A percentile compares a stretch with the other conserved stretches of the same genome.
These are phyloP conservation scores for Ephemerocybe angulata DNA, from an alignment of 768 basidiomycete genomes.

Conservation along the genomic window DNA sequence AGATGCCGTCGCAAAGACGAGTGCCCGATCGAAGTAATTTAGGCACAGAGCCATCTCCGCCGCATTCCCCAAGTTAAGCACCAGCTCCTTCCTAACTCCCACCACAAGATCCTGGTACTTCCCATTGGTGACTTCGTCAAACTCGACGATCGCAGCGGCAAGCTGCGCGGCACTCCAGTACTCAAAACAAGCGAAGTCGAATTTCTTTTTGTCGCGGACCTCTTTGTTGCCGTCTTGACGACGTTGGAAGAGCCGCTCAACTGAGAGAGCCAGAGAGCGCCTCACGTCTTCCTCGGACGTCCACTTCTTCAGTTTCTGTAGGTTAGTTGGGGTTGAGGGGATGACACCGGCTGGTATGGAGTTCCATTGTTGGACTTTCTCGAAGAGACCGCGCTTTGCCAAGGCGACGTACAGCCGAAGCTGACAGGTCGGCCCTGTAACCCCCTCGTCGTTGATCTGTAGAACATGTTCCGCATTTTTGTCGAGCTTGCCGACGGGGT, in stretches of 20 bases:
- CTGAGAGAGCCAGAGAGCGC: not conserved
- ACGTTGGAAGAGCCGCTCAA: not conserved
- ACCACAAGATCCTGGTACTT: slow-evolving; percentile 16
- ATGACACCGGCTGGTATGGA: slow-evolving; percentile 20
- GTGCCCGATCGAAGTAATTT: slow-evolving; percentile 18
- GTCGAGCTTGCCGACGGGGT: slow-evolving; percentile 8
- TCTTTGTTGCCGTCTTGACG: not conserved
- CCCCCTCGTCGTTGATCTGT: slow-evolving; percentile 20
- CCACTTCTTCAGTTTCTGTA: not conserved
- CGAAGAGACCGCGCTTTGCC: slow-evolving; percentile 23
- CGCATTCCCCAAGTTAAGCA: slow-evolving; percentile 30
- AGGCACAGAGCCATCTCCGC: slow-evolving; percentile 31
- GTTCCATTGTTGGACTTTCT: slow-evolving; percentile 14
- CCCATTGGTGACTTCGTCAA: slow-evolving; percentile 26
- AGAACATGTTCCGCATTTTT: slow-evolving; percentile 15
- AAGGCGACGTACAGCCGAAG: slow-evolving; percentile 26
- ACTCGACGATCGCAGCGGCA: slow-evolving; percentile 26
- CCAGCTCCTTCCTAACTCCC: slow-evolving; percentile 25
- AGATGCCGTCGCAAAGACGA: slow-evolving; percentile 22
- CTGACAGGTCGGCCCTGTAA: slow-evolving; percentile 25
- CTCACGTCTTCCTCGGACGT: not conserved
- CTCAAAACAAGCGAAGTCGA: slow-evolving; percentile 19
- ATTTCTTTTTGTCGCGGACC: slow-evolving; percentile 11
- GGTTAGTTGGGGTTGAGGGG: not conserved
- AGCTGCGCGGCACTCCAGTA: slow-evolving; percentile 30